Evolutionary conservation across 257 asterid genomes (phyloP).

Genomic region (Plantago ovata): DNA sequence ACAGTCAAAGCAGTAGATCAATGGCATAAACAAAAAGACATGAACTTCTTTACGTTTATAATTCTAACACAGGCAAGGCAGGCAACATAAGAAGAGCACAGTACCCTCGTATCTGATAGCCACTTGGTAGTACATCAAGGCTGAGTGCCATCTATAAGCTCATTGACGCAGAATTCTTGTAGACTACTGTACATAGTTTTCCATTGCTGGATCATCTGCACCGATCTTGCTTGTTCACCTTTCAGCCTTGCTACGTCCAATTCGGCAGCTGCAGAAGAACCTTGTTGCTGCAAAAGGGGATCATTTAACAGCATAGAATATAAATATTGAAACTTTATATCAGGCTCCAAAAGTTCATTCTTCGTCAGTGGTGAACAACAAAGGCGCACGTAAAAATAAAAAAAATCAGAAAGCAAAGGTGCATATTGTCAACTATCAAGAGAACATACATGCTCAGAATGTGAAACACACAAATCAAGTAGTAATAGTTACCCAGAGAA

Average conservation of each 20-base stretch:
- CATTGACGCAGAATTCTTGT: constrained; percentile 58
- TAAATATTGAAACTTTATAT: neutral
- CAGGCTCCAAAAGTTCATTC: too few species aligned
- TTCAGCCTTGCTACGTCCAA: constrained; percentile 70
- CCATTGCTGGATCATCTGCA: constrained; percentile 65
- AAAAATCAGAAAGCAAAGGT: too few species aligned
- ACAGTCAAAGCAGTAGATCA: too few species aligned
- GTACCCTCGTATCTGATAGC: constrained; percentile 13
- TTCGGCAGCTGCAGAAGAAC: constrained; percentile 74
- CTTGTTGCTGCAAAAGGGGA: constrained; percentile 46
- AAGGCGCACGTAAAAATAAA: too few species aligned
- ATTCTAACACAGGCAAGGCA: neutral
- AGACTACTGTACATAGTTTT: constrained; percentile 50
- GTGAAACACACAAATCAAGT: too few species aligned
- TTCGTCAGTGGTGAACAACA: too few species aligned
- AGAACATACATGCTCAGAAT: too few species aligned
- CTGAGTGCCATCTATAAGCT: constrained; percentile 51
- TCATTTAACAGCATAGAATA: neutral
- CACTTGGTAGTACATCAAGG: constrained; percentile 29
- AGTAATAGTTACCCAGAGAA: too few species aligned
- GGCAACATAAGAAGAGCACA: neutral
- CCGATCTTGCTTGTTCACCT: constrained; percentile 43
- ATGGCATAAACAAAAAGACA: too few species aligned
- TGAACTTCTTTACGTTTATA: too few species aligned
- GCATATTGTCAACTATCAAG: too few species aligned